phyloP scores from a whole-genome alignment of 768 basidiomycete species.

The Mycena pura region DNA sequence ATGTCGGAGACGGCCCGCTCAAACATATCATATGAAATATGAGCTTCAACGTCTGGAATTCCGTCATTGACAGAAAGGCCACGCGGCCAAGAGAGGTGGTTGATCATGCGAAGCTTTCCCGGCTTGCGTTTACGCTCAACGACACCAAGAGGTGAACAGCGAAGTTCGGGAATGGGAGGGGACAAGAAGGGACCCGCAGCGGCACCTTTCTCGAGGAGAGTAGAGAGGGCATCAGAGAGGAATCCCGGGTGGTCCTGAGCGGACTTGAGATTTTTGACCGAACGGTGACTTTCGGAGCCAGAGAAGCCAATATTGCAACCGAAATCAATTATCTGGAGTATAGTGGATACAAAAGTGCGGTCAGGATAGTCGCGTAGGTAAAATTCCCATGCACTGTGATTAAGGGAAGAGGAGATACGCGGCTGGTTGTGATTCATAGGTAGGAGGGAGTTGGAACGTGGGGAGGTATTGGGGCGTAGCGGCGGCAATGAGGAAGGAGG shows the following conservation, averaged over 20 bases:
- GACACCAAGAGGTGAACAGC: constrained; percentile 33
- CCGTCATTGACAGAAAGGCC: constrained; percentile 36
- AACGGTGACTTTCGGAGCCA: constrained; percentile 11
- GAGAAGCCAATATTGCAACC: constrained; percentile 36
- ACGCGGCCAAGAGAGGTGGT: too few species aligned
- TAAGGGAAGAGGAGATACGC: background rate
- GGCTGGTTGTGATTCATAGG: background rate
- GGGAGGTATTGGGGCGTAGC: constrained; percentile 32
- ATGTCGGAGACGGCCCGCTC: constrained; percentile 30
- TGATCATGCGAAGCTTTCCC: constrained; percentile 31
- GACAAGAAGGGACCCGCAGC: constrained; percentile 28
- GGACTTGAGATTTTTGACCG: constrained; percentile 33
- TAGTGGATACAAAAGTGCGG: constrained; percentile 30
- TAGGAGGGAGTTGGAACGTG: constrained; percentile 8
- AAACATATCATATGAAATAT: constrained; percentile 38
- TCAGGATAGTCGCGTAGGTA: too few species aligned
- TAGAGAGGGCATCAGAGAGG: constrained; percentile 5
- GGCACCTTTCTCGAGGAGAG: constrained; percentile 13
- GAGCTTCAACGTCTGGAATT: constrained; percentile 37
- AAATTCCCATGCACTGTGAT: too few species aligned
- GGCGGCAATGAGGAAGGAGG: constrained; percentile 15
- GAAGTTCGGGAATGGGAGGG: constrained; percentile 27
- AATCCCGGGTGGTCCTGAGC: constrained; percentile 23
- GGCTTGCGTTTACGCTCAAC: constrained; percentile 29
- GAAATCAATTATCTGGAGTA: constrained; percentile 30